Evolutionary conservation across 139 green algal species (phyloP).

Genomic region (Chlorella sp.): DNA sequence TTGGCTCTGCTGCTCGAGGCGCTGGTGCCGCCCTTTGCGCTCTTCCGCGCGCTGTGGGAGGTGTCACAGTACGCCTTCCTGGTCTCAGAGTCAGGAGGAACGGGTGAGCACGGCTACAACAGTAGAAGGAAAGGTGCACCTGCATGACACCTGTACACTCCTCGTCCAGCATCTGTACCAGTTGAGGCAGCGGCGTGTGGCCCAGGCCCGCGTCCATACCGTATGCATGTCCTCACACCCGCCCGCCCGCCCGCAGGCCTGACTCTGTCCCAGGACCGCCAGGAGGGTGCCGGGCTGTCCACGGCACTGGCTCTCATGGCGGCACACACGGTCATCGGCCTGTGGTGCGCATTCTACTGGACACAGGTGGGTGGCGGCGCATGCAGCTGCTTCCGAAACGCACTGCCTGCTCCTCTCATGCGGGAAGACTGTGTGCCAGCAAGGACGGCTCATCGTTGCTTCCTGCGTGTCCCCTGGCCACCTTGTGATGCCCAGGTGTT

Average conservation of each 20-base stretch:
- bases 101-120: constrained; percentile 1
- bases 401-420: not conserved
- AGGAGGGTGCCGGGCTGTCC: constrained; percentile 26
- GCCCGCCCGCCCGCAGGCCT: not conserved
- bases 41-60: constrained; percentile 61
- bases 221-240: not conserved
- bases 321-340: constrained; percentile 10
- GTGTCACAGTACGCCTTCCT: constrained; percentile 64
- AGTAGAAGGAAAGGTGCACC: not conserved
- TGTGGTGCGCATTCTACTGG: constrained; percentile 13
- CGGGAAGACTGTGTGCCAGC: too few relatives aligned
- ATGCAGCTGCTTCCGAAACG: not conserved
- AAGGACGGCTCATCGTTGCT: not conserved
- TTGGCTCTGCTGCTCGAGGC: constrained; percentile 26
- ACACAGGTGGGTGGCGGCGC: not conserved
- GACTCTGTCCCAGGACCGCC: not conserved
- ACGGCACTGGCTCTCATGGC: constrained; percentile 33
- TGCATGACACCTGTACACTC: not conserved
- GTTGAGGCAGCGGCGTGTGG: not conserved
- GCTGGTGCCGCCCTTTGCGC: constrained; percentile 40
- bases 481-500: constrained; percentile 3
- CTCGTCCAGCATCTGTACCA: not conserved
- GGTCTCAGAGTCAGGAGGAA: constrained; percentile 29
- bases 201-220: not conserved
- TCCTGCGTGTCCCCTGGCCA: not conserved